Percentiles rank a stretch among this genome's conserved stretches.
Evolutionary conservation across 192 early-diverging fungal genomes (phyloP).

Genomic region (Phycomyces blakesleeanus): DNA sequence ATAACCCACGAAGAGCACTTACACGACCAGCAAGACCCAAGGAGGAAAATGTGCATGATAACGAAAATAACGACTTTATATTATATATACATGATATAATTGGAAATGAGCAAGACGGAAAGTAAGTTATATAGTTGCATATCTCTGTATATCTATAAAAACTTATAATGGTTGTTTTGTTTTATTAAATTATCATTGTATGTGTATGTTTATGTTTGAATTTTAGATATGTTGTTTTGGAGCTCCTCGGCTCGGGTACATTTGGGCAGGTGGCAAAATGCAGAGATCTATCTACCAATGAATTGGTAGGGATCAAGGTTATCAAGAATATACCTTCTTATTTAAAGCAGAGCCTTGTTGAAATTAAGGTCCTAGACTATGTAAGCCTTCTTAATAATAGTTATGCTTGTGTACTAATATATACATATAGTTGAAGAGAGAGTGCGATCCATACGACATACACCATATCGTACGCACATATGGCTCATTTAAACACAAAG

Average conservation of each 20-base stretch:
- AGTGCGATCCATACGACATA: slow-evolving; percentile 78
- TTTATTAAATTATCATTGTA: no score
- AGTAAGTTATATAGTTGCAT: neutral
- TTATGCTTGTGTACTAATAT: neutral
- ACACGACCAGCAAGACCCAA: slow-evolving; percentile 88
- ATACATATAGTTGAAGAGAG: slow-evolving; percentile 75
- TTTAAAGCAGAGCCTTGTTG: slow-evolving; percentile 93
- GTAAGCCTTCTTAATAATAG: slow-evolving; percentile 38
- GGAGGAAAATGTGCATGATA: slow-evolving; percentile 90
- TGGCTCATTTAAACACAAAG: slow-evolving; percentile 87
- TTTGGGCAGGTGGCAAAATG: slow-evolving; percentile 99
- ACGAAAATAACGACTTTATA: slow-evolving; percentile 92
- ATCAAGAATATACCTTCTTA: slow-evolving; percentile 98
- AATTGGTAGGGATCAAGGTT: slow-evolving; percentile 90
- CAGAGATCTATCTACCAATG: slow-evolving; percentile 81
- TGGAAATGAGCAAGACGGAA: slow-evolving; percentile 36
- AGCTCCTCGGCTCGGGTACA: slow-evolving; percentile 92
- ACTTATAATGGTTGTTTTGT: neutral
- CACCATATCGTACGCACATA: slow-evolving; percentile 86
- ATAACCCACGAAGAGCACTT: slow-evolving; percentile 86
- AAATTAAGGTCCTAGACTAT: slow-evolving; percentile 87
- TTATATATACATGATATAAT: slow-evolving; percentile 94
- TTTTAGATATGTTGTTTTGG: slow-evolving; percentile 87
- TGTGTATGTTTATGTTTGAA: no score
- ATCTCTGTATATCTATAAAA: neutral